A percentile compares a stretch with the other conserved stretches of the same genome.
phyloP scores from a whole-genome alignment of 345 rosid species.

The Sisymbrium altissimum region DNA sequence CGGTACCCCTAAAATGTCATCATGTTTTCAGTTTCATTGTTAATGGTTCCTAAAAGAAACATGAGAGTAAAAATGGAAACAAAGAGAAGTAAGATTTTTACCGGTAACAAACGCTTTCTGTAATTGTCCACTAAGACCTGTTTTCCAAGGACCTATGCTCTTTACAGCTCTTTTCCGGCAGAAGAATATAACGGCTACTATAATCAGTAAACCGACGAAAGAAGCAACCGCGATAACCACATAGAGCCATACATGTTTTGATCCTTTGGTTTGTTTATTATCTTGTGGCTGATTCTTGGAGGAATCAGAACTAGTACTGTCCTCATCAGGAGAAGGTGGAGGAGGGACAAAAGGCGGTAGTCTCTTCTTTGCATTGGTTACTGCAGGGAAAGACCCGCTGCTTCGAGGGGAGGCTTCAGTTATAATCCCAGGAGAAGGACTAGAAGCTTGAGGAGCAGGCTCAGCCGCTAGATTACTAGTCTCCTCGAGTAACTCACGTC shows the following conservation, averaged over 20 bases:
- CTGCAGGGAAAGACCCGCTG: slow-evolving; percentile 88
- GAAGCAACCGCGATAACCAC: slow-evolving; percentile 41
- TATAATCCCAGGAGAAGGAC: slow-evolving; percentile 38
- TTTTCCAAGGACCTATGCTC: slow-evolving; percentile 84
- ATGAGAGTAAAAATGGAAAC: not conserved
- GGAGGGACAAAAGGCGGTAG: slow-evolving; percentile 24
- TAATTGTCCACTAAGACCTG: slow-evolving; percentile 88
- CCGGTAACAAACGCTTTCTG: slow-evolving; percentile 94
- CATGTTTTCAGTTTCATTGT: slow-evolving; percentile 14
- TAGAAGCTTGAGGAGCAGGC: slow-evolving; percentile 52
- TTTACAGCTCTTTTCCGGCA: slow-evolving; percentile 52
- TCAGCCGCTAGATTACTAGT: slow-evolving; percentile 58
- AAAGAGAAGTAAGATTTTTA: slow-evolving; percentile 9
- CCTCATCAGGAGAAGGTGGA: slow-evolving; percentile 22
- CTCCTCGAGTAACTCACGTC: slow-evolving; percentile 58
- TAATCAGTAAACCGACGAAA: slow-evolving; percentile 31
- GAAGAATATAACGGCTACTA: slow-evolving; percentile 35
- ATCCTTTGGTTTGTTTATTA: slow-evolving; percentile 22
- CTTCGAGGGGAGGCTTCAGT: slow-evolving; percentile 53
- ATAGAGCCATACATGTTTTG: slow-evolving; percentile 47
- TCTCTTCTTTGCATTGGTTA: slow-evolving; percentile 43
- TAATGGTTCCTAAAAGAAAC: not conserved
- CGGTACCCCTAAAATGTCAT: slow-evolving; percentile 63
- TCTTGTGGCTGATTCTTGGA: slow-evolving; percentile 20
- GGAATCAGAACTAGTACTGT: not conserved